Conservation (phyloP, 495 filamentous ascomycete genomes). For the Podospora anserina region DNA sequence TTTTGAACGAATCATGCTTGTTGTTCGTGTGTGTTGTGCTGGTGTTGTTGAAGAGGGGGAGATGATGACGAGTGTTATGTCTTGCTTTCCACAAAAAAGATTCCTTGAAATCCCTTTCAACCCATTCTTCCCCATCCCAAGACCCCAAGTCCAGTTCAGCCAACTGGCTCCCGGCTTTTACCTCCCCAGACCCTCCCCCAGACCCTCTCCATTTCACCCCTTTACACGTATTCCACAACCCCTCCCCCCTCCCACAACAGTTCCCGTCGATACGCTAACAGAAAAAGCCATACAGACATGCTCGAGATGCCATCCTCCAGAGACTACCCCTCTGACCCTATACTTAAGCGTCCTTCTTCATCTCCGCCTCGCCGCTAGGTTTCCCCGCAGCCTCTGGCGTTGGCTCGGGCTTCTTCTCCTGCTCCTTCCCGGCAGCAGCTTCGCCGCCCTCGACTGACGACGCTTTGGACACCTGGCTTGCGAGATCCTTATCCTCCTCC, state of each 20-base stretch:
- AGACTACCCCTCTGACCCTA: neutral
- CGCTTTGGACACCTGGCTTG: constrained; percentile 50
- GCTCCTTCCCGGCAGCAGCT: constrained; percentile 6
- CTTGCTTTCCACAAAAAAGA: neutral
- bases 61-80: neutral
- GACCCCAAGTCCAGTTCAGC: neutral
- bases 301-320: neutral
- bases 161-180: neutral
- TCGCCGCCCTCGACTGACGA: constrained; percentile 21
- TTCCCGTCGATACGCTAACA: neutral
- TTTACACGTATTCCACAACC: neutral
- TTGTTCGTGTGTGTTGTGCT: neutral
- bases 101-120: neutral
- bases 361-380: neutral
- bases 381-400: constrained; percentile 6
- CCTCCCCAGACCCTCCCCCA: neutral
- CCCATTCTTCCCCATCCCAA: neutral
- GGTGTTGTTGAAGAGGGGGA: neutral
- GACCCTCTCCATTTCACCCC: neutral
- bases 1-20: constrained; percentile 4
- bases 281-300: neutral
- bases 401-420: neutral
- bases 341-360: constrained; percentile 1
- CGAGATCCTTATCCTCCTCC: constrained; percentile 77
- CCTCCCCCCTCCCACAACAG: neutral